Base-by-base conservation (phyloP, 1,284 basidiomycete genomes). In the Cryptococcus sp. region DNA sequence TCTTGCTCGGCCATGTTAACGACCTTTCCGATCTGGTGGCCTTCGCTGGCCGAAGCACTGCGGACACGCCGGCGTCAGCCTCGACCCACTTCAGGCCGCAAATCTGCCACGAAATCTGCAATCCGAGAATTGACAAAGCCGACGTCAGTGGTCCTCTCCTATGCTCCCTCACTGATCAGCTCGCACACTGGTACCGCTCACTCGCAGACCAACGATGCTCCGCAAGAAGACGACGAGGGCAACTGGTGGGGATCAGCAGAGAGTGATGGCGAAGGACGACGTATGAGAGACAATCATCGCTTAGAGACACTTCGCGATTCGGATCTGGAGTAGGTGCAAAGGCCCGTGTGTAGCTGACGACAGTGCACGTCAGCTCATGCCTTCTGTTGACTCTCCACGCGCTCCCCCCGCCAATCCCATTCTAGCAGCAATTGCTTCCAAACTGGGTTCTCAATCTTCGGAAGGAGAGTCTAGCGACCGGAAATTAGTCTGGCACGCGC, bases 61-160 rank as follows among this genome's bases (percentile, higher is more conserved):
- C 83, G 84, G 45, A 78, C 84, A 52, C 81, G 87, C 39, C 23
- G 55, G 41, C 44, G 51, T 16, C 76, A 81, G 1, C 77, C 80
- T 39, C 77, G 79, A 4, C 80, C 82, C 13, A 80, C 83, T 3
- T 80, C 85, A 31, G 37, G 28, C 19, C 40, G 48, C 40, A 57
- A 51, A 11, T 28, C 28, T 28, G 28, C 28, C 39, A 41, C 18
- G 14, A 50, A 49, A 34, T 45, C 42, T 4, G 22, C 45, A 10
- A 42, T 49, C 1, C 51, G 53, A 3, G 44, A 44, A 0, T 51
- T 59, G 9, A 23, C 42, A 0, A 49, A 62, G 66, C 87, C 88
- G 1, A 87, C 85, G 58, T 83, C 85, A 2, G 86, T 92, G 42
- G 78, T 93, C 4, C 86, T 92, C 62, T 88, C 88, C 19, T 83